Evolutionary conservation across 2,329 filamentous ascomycete species (phyloP).

Genomic region (Ascochyta viciae-villosae): DNA sequence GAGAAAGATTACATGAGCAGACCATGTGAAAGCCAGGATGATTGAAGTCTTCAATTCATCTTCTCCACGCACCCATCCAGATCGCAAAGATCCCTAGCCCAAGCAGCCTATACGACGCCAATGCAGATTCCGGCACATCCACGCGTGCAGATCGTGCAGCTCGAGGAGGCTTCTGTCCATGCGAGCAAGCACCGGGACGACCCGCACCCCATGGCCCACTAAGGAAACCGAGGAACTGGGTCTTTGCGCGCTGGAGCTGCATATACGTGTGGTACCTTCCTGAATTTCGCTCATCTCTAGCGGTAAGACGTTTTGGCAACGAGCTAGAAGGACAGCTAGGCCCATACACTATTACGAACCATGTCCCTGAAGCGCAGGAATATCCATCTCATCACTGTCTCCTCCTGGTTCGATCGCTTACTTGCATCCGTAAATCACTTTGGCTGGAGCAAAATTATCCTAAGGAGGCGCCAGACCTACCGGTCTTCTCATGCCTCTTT

Average conservation of each 20-base stretch:
- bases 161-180: not conserved
- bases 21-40: not conserved
- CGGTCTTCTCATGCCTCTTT: not conserved
- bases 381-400: not conserved
- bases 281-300: not conserved
- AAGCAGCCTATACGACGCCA: not conserved
- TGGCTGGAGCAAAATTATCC: not conserved
- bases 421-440: not conserved
- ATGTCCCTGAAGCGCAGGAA: too few relatives aligned
- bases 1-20: not conserved
- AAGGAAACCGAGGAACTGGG: constrained; percentile 2
- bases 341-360: not conserved
- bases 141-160: constrained; percentile 11
- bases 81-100: not conserved
- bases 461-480: not conserved
- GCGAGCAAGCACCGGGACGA: constrained; percentile 13
- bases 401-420: not conserved
- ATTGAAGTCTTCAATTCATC: not conserved
- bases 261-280: not conserved
- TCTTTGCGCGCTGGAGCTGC: constrained; percentile 1
- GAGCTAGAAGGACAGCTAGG: not conserved
- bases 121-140: not conserved
- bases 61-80: not conserved
- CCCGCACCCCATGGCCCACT: constrained; percentile 8
- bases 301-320: not conserved